Evolutionary conservation across 2,329 filamentous ascomycete genomes (phyloP).

Genomic region (Aspergillus costaricaensis): DNA sequence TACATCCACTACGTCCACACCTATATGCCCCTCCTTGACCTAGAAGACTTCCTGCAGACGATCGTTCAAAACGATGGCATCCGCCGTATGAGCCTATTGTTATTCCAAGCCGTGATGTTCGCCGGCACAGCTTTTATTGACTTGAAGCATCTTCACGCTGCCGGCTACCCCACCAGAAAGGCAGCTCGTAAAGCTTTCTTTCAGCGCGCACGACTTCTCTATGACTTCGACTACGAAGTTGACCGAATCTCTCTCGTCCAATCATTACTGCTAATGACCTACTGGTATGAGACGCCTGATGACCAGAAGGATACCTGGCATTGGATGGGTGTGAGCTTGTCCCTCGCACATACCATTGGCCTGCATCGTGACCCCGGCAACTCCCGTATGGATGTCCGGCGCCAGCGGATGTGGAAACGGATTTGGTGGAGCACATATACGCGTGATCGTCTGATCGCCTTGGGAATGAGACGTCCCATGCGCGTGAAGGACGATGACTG

Average conservation of each 20-base stretch:
- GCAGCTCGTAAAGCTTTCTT: conserved; percentile 86
- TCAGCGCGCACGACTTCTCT: conserved; percentile 82
- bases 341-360: conserved; percentile 88
- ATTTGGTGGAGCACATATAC: conserved; percentile 99
- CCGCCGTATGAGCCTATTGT: conserved; percentile 74
- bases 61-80: conserved; percentile 69
- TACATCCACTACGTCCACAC: conserved; percentile 91
- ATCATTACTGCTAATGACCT: conserved; percentile 86
- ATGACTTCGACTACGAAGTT: conserved; percentile 93
- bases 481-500: conserved; percentile 92
- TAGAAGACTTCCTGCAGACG: conserved; percentile 59
- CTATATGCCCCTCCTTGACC: conserved; percentile 83
- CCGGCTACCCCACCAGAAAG: conserved; percentile 76
- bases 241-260: conserved; percentile 89
- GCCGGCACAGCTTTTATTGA: conserved; percentile 86
- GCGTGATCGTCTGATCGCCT: conserved; percentile 85
- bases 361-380: conserved; percentile 82
- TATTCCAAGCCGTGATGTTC: conserved; percentile 96
- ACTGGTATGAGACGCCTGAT: conserved; percentile 96
- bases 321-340: conserved; percentile 96
- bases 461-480: conserved; percentile 91
- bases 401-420: conserved; percentile 85
- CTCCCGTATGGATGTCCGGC: conserved; percentile 70
- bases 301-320: conserved; percentile 98
- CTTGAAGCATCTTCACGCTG: conserved; percentile 71